Evolutionary conservation across 2,329 filamentous ascomycete genomes (phyloP).

Genomic region (Colletotrichum siamense): DNA sequence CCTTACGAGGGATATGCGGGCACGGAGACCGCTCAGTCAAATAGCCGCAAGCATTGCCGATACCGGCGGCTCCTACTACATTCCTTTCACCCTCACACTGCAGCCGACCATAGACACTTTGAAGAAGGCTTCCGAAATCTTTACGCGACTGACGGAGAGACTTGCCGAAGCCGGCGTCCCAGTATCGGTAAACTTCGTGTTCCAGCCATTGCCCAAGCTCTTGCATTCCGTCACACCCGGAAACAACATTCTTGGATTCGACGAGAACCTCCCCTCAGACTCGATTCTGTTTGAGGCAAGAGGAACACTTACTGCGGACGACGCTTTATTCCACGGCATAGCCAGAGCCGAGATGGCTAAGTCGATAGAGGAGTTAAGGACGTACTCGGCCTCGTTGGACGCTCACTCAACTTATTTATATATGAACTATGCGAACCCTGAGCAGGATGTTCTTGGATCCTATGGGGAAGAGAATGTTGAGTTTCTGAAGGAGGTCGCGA

Average conservation of each 20-base stretch:
- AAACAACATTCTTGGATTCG: background rate
- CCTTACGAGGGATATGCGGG: background rate
- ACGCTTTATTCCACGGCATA: background rate
- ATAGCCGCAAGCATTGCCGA: conserved; percentile 5
- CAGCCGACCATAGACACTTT: background rate
- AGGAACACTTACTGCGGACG: background rate
- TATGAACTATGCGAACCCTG: conserved; percentile 10
- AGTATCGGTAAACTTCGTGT: conserved; percentile 19
- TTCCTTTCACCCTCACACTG: background rate
- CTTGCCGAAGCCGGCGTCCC: background rate
- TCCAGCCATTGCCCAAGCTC: conserved; percentile 16
- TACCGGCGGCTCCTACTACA: background rate
- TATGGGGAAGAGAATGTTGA: background rate
- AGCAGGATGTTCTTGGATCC: background rate
- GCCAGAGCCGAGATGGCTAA: background rate
- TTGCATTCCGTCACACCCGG: conserved; percentile 3
- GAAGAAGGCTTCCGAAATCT: background rate
- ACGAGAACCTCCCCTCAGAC: background rate
- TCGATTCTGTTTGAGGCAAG: conserved; percentile 2
- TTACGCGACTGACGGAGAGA: background rate
- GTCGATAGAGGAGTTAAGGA: background rate
- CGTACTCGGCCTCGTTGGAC: background rate
- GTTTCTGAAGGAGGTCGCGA: background rate
- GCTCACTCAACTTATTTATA: conserved; percentile 8
- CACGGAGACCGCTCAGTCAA: background rate